Percentiles rank a stretch among this genome's conserved stretches.
Conservation (phyloP, 1,284 basidiomycete genomes). For the Cutaneotrichosporon curvatum region DNA sequence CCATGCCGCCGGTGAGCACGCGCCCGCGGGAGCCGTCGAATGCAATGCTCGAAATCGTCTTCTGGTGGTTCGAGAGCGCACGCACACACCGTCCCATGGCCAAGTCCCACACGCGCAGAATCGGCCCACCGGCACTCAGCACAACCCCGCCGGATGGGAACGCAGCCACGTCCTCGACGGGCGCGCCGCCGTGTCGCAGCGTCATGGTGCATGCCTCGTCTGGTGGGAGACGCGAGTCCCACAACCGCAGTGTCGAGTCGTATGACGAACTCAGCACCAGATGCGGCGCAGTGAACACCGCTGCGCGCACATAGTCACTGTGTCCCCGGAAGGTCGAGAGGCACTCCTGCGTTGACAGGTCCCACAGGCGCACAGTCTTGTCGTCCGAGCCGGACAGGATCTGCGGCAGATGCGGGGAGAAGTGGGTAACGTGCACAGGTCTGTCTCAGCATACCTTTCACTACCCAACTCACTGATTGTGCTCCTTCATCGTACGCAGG, state of each 20-base stretch:
- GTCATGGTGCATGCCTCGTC: constrained; percentile 55
- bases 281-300: constrained; percentile 75
- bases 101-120: constrained; percentile 91
- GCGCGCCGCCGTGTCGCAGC: constrained; percentile 61
- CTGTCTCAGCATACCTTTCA: constrained; percentile 34
- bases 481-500: constrained; percentile 80
- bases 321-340: constrained; percentile 75
- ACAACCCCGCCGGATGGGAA: constrained; percentile 85
- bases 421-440: constrained; percentile 89
- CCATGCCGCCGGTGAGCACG: constrained; percentile 81
- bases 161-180: constrained; percentile 91
- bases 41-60: constrained; percentile 84
- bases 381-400: constrained; percentile 95
- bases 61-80: constrained; percentile 94
- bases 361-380: constrained; percentile 88
- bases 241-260: constrained; percentile 82
- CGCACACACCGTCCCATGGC: constrained; percentile 81
- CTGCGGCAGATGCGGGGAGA: constrained; percentile 75
- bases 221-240: constrained; percentile 61
- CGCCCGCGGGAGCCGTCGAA: constrained; percentile 63
- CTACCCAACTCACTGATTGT: constrained; percentile 71
- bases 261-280: constrained; percentile 90
- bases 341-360: constrained; percentile 80
- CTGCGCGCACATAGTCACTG: constrained; percentile 91
- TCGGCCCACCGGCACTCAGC: constrained; percentile 82